Base-by-base conservation (phyloP, 345 rosid species). In the Brassica cretica region DNA sequence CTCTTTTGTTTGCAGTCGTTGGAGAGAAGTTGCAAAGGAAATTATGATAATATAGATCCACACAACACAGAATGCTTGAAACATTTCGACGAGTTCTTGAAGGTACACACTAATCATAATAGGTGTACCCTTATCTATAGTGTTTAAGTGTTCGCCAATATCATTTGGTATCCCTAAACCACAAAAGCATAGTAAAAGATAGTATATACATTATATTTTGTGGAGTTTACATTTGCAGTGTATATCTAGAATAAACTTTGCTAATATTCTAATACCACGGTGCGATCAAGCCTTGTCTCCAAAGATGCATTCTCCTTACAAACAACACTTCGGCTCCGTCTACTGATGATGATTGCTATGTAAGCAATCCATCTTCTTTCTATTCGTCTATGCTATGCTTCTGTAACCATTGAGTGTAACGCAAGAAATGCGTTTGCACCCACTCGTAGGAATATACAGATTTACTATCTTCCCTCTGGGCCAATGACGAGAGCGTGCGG, bases 1-100 rank as follows among this genome's bases (percentile, higher is more conserved):
- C 15, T 24, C 15, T 10, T 63, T 51, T 6, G 16, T 44, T 44
- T 59, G 68, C 27, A 72, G 76, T 39, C 68, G 44, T 18, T 72
- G 5, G 8, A 44, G 29, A 62, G 44, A 72, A 72, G 29, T 16
- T 62, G 76, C 5, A n/a, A 7, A 35, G 66, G 66, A 8, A 35
- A 71, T 2, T 59, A 59, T 39, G 8, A 9, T 0, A 37, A 37
- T 39, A 30, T 71, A 27, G 56, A 71, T 39, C 65, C 66, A 60
- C 15, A 51, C 41, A 71, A 71, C 39, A 39, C 2, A 37, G 33
- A 71, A 59, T 71, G 75, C 33, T 59, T 35, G 29, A 60, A 21
- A 69, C 6, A n/a, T 21, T 37, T 51, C 6, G 15, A 30, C 33
- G 46, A 69, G 16, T 69, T 15, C 9, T 5, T 1, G 10, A 69